These are phyloP conservation scores for Coemansia asiatica DNA, from an alignment of 192 early-diverging fungal genomes.

Conservation along the genomic window DNA sequence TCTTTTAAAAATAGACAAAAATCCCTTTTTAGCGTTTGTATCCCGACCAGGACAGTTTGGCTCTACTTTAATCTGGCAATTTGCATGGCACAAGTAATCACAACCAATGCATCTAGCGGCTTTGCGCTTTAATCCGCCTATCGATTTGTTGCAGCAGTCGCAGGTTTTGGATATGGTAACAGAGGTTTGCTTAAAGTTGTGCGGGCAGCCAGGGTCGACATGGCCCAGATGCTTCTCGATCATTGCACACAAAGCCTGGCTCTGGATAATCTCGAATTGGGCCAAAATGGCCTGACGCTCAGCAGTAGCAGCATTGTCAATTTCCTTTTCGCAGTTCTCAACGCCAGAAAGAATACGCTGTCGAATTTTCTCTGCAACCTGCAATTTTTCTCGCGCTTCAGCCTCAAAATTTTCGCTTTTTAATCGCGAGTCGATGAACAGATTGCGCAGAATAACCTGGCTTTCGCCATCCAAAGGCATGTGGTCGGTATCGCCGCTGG, in stretches of 20 bases:
- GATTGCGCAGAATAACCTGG: conserved; percentile 46
- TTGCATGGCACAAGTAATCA: conserved; percentile 46
- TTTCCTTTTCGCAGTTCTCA: conserved; percentile 15
- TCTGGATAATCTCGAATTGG: conserved; percentile 41
- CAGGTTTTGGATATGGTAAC: conserved; percentile 43
- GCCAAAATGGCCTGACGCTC: conserved; percentile 32
- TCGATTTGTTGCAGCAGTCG: conserved; percentile 50
- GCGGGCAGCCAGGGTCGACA: conserved; percentile 35
- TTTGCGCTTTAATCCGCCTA: conserved; percentile 46
- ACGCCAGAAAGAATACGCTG: background rate
- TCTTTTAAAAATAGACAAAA: conserved; percentile 13
- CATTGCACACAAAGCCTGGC: conserved; percentile 27
- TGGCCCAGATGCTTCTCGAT: conserved; percentile 42
- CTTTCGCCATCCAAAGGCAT: conserved; percentile 10
- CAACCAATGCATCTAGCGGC: conserved; percentile 32
- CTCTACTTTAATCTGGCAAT: conserved; percentile 50
- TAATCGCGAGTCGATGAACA: conserved; percentile 23
- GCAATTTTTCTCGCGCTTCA: conserved; percentile 16
- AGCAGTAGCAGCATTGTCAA: conserved; percentile 18
- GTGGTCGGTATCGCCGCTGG: conserved; percentile 31
- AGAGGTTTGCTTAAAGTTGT: conserved; percentile 39
- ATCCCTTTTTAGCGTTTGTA: conserved; percentile 30
- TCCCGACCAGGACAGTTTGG: conserved; percentile 40
- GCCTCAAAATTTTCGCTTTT: conserved; percentile 24
- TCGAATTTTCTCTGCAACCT: conserved; percentile 27